Evolutionary conservation across 208 protist genomes (phyloP), one percentile per base, ranked within the genome.

Genomic region (Herpetomonas tarakana): DNA sequence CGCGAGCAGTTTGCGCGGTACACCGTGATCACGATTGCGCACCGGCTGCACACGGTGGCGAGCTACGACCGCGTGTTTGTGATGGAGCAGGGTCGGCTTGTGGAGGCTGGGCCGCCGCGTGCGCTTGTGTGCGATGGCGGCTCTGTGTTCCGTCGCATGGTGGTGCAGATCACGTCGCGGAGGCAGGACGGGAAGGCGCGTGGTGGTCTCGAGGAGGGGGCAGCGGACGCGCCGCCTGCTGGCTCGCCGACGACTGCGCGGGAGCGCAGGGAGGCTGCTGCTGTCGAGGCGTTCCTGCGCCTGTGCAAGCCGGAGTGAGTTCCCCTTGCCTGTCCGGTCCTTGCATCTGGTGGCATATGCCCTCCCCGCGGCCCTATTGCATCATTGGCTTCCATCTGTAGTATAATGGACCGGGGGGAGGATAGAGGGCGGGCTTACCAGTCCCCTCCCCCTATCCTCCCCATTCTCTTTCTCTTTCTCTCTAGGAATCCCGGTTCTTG

Each of bases 21-120:
- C 79, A 94, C 88, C 24, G 81, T 91, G 45, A 77, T 94, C 65
- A 88, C 79, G 54, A 90, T 92, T 52, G 82, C 84, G 26, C 88
- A 94, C 68, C 70, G 80, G 28, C 76, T 91, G 63, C 81, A 88
- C 53, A 94, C 79, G 27, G 81, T 94, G 7, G 88, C 76, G 52
- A 22, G 62, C 63, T 91, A 87, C 70, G 81, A 91, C 69, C 72
- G 69, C 54, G 77, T 94, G 28, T 73, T 94, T 46, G 83, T 94
- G 50, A 84, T 92, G 78, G 75, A 87, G 53, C 54, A 80, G 53
- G 86, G 86, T 26, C 58, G 58, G 21, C 74, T 88, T 27, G 79
- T 59, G 28, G 81, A 84, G 68, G 66, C 66, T 52, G 85, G 85
- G 41, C 65, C 66, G 14, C 86, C 86, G 22, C 76, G 68, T 30